Base-by-base conservation (phyloP, 495 filamentous ascomycete genomes). In the Lichenothelia convexa region DNA sequence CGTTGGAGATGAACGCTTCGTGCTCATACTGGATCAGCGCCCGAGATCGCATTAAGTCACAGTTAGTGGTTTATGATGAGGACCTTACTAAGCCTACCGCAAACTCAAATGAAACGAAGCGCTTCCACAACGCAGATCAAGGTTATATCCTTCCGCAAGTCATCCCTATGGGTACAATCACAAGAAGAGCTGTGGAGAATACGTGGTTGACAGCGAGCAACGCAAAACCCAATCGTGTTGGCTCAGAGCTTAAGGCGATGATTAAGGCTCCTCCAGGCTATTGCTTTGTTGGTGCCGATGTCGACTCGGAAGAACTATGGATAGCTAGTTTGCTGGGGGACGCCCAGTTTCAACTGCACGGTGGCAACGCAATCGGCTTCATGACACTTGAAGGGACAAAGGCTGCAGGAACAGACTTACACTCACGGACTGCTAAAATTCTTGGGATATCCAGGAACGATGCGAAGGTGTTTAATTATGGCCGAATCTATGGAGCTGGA, bases 1-100 rank as follows among this genome's bases (percentile, higher is more conserved):
- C 89, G 4, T 63, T 95, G 36, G 79, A 95, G 38, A 94, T 95
- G 91, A 99, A 99, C 48, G 83, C 86, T 2, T 86, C 81, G 0
- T 99, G 89, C 49, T 93, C 85, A 1, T 99, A 99, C 56, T 99
- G 89, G 89, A 95, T 95, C 38, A 89, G 79, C 45, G 84, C 91
- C 15, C 67, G 89, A 37, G 82, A 93, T 48, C 68, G 89, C 32
- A 95, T 99, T 42, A 80, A 64, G 65, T 77, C 76, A 17, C 89
- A 99, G 53, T 78, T 94, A 64, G 87, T 93, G 13, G 77, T 99
- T 5, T 93, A 93, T 45, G 62, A 80, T 36, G 63, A 73, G 31
- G 71, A 91, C 19, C 11, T 39, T 4, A 30, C 41, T 3, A 24
- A 16, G 5, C 33, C 36, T 8, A 43, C 40, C 5, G 23, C 41